Base-by-base conservation (phyloP, 805 yeast species). In the Starmerella gropengiesseri region DNA sequence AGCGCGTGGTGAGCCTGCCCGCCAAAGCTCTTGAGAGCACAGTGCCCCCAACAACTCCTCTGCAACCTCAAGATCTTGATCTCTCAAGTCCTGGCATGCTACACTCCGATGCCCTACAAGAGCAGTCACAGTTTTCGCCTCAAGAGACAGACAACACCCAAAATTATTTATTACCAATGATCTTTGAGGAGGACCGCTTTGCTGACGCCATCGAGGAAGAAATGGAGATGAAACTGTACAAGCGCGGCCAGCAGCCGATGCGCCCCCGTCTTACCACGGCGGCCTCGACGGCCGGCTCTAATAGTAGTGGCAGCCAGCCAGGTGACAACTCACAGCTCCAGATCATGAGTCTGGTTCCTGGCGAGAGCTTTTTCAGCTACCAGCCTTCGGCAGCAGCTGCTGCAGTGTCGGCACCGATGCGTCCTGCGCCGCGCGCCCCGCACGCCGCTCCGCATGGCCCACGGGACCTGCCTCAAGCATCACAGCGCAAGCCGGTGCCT, bases 131-230 rank as follows among this genome's bases (percentile, higher is more conserved):
- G 11, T n/a, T 3, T n/a, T 29, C n/a, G 28, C n/a, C 23, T 19
- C 21, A 7, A n/a, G 13, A 25, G 5, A 20, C 5, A 8, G 37
- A 34, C 7, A 21, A 34, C 12, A 7, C 37, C 20, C 37, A 43
- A 31, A 46, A 42, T 11, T 58, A 54, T 38, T 44, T 60, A 19
- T 41, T 63, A 48, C 67, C 67, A 1, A 61, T 61, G 64, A 61
- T 62, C 20, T 63, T 63, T 39, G 67, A 63, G 37, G 67, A 63
- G 31, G 66, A 61, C 39, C 37, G 63, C 35, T 62, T 63, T 44
- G 63, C 64, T 2, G 64, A 60, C 41, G 63, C 65, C 13, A 50
- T 61, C 8, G 65, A 60, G 46, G 61, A 61, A 31, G 66, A 60
- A 40, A 51, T 60, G 37, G 60, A 60, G 20, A 29, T 47, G 36